phyloP scores from a whole-genome alignment of 1,139 yeast genomes.

The Saccharomyces hybrid region DNA sequence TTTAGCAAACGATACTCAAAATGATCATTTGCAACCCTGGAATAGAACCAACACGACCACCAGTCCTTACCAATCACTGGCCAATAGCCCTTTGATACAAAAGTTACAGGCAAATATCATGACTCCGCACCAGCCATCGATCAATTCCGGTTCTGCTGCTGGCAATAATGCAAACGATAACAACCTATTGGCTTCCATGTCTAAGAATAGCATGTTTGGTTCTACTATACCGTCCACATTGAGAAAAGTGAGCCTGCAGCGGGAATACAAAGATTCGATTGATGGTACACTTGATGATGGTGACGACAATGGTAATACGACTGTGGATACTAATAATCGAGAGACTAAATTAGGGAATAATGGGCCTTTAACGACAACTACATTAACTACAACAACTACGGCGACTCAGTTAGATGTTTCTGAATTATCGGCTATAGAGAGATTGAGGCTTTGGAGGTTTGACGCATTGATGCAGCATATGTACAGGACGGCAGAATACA shows the following conservation, averaged over 20 bases:
- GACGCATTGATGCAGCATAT: constrained; percentile 93
- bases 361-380: constrained; percentile 10
- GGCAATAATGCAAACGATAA: constrained; percentile 11
- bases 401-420: constrained; percentile 22
- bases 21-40: constrained; percentile 17
- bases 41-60: constrained; percentile 14
- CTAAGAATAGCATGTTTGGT: constrained; percentile 25
- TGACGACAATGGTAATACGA: constrained; percentile 36
- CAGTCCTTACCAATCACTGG: constrained; percentile 18
- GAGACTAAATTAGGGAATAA: constrained; percentile 4
- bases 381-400: constrained; percentile 14
- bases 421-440: constrained; percentile 74
- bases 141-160: constrained; percentile 3
- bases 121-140: constrained; percentile 23
- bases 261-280: constrained; percentile 14
- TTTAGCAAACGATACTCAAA: neutral
- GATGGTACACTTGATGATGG: constrained; percentile 6
- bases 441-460: constrained; percentile 84
- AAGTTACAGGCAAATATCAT: constrained; percentile 16
- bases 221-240: constrained; percentile 27
- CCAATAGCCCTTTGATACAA: constrained; percentile 27
- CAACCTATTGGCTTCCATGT: constrained; percentile 22
- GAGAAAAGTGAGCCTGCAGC: constrained; percentile 25
- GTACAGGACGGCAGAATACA: constrained; percentile 78
- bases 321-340: constrained; percentile 12